Conservation (phyloP, 768 basidiomycete species). For the Boletus patriciae region DNA sequence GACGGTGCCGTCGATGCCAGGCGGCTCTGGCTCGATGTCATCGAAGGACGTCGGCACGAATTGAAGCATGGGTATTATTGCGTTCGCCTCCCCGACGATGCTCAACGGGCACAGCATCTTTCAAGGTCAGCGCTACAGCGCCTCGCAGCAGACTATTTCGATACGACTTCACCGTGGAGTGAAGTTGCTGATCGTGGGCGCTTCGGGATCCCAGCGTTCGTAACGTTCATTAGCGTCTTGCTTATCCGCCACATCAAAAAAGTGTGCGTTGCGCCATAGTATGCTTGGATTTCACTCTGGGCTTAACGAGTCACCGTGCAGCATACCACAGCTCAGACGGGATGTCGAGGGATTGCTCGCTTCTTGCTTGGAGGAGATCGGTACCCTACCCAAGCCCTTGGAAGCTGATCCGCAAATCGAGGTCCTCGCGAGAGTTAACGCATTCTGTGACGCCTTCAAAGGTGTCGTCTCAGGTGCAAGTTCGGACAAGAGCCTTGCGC, state of each 20-base stretch:
- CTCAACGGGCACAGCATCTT: conserved; percentile 42
- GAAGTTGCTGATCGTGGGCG: conserved; percentile 43
- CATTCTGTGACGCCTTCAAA: conserved; percentile 44
- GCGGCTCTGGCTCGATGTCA: conserved; percentile 48
- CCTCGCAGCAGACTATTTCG: conserved; percentile 47
- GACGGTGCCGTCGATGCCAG: conserved; percentile 43
- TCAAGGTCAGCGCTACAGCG: conserved; percentile 39
- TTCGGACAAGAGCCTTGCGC: conserved; percentile 39
- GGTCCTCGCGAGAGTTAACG: conserved; percentile 43
- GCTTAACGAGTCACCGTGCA: conserved; percentile 25
- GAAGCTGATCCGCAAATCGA: conserved; percentile 45
- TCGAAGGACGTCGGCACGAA: conserved; percentile 46
- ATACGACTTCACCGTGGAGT: conserved; percentile 52
- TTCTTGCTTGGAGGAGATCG: conserved; percentile 35
- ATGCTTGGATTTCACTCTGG: background rate
- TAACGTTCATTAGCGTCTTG: conserved; percentile 50
- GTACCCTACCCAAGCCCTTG: conserved; percentile 41
- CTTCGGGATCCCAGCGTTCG: conserved; percentile 56
- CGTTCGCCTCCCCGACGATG: conserved; percentile 63
- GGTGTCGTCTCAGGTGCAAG: conserved; percentile 33
- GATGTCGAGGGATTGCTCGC: conserved; percentile 43
- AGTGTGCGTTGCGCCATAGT: conserved; percentile 40
- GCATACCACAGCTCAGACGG: conserved; percentile 46
- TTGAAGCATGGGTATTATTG: conserved; percentile 64
- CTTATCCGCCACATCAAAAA: conserved; percentile 53